Evolutionary conservation across 352 stramenopile genomes (phyloP).

Genomic region (Globisporangium viniferum): DNA sequence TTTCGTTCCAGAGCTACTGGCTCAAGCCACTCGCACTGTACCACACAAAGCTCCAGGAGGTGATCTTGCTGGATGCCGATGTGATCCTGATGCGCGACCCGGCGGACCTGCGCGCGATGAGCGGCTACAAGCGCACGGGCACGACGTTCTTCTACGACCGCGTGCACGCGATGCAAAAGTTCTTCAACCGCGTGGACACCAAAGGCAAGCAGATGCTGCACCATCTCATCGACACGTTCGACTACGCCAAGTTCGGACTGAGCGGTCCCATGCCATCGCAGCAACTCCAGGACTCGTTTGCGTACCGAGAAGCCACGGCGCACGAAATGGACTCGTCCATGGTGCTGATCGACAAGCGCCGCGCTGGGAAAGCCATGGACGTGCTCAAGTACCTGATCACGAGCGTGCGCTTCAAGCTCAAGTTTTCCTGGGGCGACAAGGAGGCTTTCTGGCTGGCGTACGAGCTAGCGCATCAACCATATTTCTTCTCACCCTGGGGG

Average conservation of each 20-base stretch:
- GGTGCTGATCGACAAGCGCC: not conserved
- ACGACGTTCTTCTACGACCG: conserved; percentile 74
- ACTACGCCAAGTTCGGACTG: conserved; percentile 43
- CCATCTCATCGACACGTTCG: conserved; percentile 36
- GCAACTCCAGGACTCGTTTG: conserved; percentile 33
- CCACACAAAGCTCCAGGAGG: conserved; percentile 42
- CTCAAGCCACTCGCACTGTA: conserved; percentile 58
- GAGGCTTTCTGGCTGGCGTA: not conserved
- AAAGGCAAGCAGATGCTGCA: conserved; percentile 33
- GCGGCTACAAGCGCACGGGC: conserved; percentile 37
- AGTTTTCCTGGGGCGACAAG: not conserved
- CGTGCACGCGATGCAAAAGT: conserved; percentile 26
- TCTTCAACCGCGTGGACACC: conserved; percentile 30
- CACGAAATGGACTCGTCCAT: not conserved
- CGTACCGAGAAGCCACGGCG: conserved; percentile 33
- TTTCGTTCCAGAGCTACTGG: conserved; percentile 50
- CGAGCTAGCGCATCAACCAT: not conserved
- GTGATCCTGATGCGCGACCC: conserved; percentile 44
- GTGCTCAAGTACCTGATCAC: not conserved
- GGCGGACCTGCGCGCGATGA: conserved; percentile 28
- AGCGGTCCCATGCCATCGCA: conserved; percentile 28
- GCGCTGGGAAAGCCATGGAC: not conserved
- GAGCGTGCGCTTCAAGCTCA: not conserved
- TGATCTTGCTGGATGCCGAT: conserved; percentile 57
- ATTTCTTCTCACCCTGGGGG: not conserved